phyloP scores from a whole-genome alignment of 371 early-diverging fungal species.

The Parasitella parasitica region DNA sequence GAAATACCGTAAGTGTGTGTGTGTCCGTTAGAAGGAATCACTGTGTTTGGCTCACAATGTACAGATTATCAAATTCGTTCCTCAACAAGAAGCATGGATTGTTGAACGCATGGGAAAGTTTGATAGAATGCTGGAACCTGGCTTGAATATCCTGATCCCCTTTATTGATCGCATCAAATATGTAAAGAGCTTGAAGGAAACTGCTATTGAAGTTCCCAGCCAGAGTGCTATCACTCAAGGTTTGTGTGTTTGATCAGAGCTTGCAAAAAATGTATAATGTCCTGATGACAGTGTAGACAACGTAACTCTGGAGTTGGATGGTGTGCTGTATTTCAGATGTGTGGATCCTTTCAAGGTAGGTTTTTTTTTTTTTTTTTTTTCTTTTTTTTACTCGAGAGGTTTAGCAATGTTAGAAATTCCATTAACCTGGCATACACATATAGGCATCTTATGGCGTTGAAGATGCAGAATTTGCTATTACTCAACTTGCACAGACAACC shows the following conservation, averaged over 20 bases:
- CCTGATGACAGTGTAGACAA: slow-evolving; percentile 66
- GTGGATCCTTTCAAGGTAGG: slow-evolving; percentile 89
- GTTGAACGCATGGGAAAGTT: slow-evolving; percentile 88
- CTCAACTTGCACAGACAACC: slow-evolving; percentile 97
- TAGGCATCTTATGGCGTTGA: slow-evolving; percentile 96
- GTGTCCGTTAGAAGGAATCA: no score
- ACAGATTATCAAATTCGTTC: slow-evolving; percentile 92
- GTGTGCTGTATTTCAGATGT: slow-evolving; percentile 93
- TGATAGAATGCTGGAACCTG: slow-evolving; percentile 87
- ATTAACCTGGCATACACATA: neutral
- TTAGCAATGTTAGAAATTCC: no score
- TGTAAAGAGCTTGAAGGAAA: slow-evolving; percentile 94
- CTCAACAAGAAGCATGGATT: slow-evolving; percentile 97
- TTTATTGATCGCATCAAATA: slow-evolving; percentile 88
- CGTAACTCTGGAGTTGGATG: slow-evolving; percentile 94
- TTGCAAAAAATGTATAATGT: neutral
- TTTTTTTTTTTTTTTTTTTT: no score
- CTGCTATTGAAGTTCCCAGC: slow-evolving; percentile 91
- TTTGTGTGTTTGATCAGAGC: slow-evolving; percentile 12
- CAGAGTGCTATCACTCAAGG: slow-evolving; percentile 94
- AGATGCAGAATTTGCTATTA: slow-evolving; percentile 92
- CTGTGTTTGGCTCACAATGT: no score
- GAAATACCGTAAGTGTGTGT: slow-evolving; percentile 45
- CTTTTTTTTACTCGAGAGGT: no score
- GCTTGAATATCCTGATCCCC: slow-evolving; percentile 87